Evolutionary conservation across 768 basidiomycete genomes (phyloP).

Genomic region (Cantharellus cinnabarinus): DNA sequence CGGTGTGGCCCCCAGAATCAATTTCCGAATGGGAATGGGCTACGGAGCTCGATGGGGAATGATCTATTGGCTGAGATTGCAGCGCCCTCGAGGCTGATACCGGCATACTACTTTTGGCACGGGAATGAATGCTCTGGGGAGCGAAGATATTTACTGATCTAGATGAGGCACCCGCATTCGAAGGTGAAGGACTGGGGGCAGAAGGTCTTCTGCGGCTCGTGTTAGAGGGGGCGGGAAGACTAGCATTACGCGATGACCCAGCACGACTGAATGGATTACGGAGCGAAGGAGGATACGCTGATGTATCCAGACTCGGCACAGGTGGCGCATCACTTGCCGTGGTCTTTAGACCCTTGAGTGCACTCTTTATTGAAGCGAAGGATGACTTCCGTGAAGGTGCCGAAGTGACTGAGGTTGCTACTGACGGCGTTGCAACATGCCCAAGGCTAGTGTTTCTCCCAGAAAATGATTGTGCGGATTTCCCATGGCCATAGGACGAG

Average conservation of each 20-base stretch:
- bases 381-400: slow-evolving; percentile 63
- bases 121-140: not conserved
- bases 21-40: not conserved
- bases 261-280: slow-evolving; percentile 73
- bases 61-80: not conserved
- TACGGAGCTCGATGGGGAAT: not conserved
- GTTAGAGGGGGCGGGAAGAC: not conserved
- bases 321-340: slow-evolving; percentile 36
- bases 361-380: slow-evolving; percentile 71
- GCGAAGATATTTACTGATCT: not conserved
- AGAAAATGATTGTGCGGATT: slow-evolving; percentile 19
- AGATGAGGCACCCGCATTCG: not conserved
- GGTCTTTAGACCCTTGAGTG: slow-evolving; percentile 51
- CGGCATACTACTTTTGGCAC: not conserved
- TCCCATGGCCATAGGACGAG: slow-evolving; percentile 40
- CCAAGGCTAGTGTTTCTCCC: slow-evolving; percentile 3
- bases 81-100: not conserved
- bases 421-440: slow-evolving; percentile 1
- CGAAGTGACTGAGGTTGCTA: slow-evolving; percentile 22
- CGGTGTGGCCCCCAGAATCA: slow-evolving; percentile 25
- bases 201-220: not conserved
- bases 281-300: slow-evolving; percentile 40
- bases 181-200: not conserved
- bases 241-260: slow-evolving; percentile 45
- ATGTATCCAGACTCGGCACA: slow-evolving; percentile 48